Evolutionary conservation across 345 rosid genomes (phyloP), one percentile per base, ranked within the genome.

Genomic region (Populus tremula): DNA sequence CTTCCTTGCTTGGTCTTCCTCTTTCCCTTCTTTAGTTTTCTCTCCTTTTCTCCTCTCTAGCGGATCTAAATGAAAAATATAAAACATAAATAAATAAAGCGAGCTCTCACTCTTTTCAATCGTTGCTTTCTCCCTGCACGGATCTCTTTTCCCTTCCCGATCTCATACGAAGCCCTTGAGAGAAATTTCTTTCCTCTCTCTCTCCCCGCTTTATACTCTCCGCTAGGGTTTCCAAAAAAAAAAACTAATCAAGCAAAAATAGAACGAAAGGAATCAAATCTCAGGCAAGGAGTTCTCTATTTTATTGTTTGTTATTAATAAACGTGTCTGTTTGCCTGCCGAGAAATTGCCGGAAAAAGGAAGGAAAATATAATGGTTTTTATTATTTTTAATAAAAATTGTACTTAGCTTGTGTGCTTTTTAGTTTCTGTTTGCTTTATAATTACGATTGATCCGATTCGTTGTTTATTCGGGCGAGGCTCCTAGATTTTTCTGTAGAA

Each of bases 181-280:
- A 27, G 2, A 73, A 25, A 49, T 79, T n/a, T 65, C 76, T 71
- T 66, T 75, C 82, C 16, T 17, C 10, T 10, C 29, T 18, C 5
- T 8, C 70, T 59, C 31, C 50, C 33, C 17, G 21, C 5, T 36
- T 70, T 63, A 61, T 27, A 29, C 45, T 61, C 61, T 18, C 65
- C 70, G 14, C 85, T 88, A 88, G 89, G 91, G 91, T 86, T 88
- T 86, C 69, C 27, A 38, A 23, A 43, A 41, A 36, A 23, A 25
- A 29, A 78, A 72, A 70, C 18, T 31, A 9, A 8, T 47, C 25
- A 53, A n/a, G 18, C 10, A 12, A 14, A 4, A 14, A 23, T 4
- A 61, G 43, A 12, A 8, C 59, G 8, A 36, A 23, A 21, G 36
- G 2, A 35, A 11, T 4, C 53, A 29, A 61, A 17, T 78, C 65